Evolutionary conservation across 2,329 filamentous ascomycete genomes (phyloP), one percentile per base, ranked within the genome.

Genomic region (Colletotrichum godetiae): DNA sequence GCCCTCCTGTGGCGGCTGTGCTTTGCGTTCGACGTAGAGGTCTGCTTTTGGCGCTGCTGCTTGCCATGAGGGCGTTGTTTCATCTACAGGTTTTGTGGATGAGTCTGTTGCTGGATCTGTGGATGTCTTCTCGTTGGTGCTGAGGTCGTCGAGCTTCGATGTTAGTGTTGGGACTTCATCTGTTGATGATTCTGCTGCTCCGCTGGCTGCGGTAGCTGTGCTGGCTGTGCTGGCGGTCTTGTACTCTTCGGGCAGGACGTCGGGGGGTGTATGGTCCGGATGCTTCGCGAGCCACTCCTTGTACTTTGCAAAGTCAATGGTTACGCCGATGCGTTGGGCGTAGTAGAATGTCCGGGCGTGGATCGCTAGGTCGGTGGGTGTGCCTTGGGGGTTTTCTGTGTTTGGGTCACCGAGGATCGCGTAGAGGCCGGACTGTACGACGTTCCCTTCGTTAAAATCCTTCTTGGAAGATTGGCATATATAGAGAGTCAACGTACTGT

Each of bases 311-410:
- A 93, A 94, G 79, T 94, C 89, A 74, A 96, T 88, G 22, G 86
- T 80, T 56, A 86, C 83, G 71, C 84, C 85, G 61, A 87, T 83
- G 22, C 84, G 82, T 75, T 85, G 86, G 56, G 86, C 82, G 80
- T 91, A 93, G 83, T 93, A 94, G 83, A 92, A 94, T 80, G 85
- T 81, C 80, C 92, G 91, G 73, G 92, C 92, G 76, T 92, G 89
- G 68, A 91, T 84, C 35, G 90, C 90, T 74, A 94, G 92, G 86
- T 78, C 88, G 79, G 67, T 86, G 78, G 82, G 90, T 82, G 79
- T 90, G 82, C 75, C 89, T 82, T 77, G 88, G 80, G 80, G 78
- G 75, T 80, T 82, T 67, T 75, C 77, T 15, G 80, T 78, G 72
- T 77, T 79, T 62, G 88, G 87, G 68, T 88, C 86, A 74, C 91